phyloP scores from a whole-genome alignment of 1,139 yeast species.

The Yamadazyma mexicana region DNA sequence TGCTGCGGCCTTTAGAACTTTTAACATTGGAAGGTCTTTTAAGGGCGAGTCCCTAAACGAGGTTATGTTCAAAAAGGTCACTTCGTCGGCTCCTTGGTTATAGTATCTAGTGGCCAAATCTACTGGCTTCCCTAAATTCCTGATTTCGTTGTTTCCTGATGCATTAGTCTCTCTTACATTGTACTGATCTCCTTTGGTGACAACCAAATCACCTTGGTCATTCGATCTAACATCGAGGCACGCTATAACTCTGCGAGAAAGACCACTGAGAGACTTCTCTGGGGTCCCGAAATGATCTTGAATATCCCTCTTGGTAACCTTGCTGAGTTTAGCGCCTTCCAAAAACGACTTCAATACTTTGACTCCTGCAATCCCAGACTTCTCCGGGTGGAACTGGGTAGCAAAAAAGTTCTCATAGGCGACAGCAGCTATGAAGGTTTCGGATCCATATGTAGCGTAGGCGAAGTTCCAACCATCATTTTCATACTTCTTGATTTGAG shows the following conservation, averaged over 20 bases:
- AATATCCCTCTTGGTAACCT: slow-evolving; percentile 19
- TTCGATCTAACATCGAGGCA: slow-evolving; percentile 95
- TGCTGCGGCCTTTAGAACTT: slow-evolving; percentile 79
- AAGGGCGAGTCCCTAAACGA: slow-evolving; percentile 93
- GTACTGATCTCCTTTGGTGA: slow-evolving; percentile 96
- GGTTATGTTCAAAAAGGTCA: slow-evolving; percentile 90
- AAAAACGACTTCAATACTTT: slow-evolving; percentile 72
- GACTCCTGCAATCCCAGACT: slow-evolving; percentile 88
- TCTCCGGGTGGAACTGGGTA: slow-evolving; percentile 97
- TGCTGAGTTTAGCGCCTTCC: slow-evolving; percentile 41
- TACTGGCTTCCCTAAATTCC: slow-evolving; percentile 95
- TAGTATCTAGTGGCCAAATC: slow-evolving; percentile 88
- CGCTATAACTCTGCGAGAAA: slow-evolving; percentile 89
- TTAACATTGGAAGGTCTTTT: slow-evolving; percentile 90
- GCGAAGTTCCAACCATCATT: slow-evolving; percentile 77
- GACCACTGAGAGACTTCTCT: slow-evolving; percentile 62
- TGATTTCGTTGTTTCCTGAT: slow-evolving; percentile 52
- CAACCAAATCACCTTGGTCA: slow-evolving; percentile 92
- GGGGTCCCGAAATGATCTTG: slow-evolving; percentile 37
- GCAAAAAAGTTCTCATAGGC: slow-evolving; percentile 79
- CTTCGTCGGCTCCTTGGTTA: slow-evolving; percentile 94
- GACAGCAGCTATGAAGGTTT: slow-evolving; percentile 82
- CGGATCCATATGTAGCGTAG: slow-evolving; percentile 71
- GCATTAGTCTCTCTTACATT: slow-evolving; percentile 80
- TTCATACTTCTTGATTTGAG: slow-evolving; percentile 29